Base-by-base conservation (phyloP, 306 rosid species). In the Canavalia gladiata region DNA sequence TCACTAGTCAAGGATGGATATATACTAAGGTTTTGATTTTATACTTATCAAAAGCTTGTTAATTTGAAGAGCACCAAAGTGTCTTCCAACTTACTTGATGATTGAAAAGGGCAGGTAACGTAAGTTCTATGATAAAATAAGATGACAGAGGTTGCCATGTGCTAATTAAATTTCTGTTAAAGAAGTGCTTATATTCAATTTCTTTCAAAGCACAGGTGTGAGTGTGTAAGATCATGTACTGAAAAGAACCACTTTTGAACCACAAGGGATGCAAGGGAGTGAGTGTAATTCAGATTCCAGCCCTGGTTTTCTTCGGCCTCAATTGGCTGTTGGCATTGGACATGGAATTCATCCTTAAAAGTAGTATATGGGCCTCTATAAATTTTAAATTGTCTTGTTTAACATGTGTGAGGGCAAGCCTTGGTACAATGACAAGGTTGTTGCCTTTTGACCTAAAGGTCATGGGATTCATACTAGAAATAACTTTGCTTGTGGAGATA, bases 291-390 rank as follows among this genome's bases (percentile, higher is more conserved):
- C 69, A 25, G 35, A 72, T 39, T n/a, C 29, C 70, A 34, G 72
- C 83, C 37, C 55, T 34, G 63, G 75, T 72, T 83, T 31, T 18
- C 41, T 79, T 45, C 68, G 28, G 29, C 39, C 58, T 35, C 54
- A 51, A 29, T 42, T 52, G 28, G 8, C 10, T 8, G 10, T 41
- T 41, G 45, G 45, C 1, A 67, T 67, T 18, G 52, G 51, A 76
- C 62, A 35, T 76, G 45, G 68, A 68, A 12, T 69, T 58, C 42
- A 59, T 18, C 33, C 62, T 34, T 10, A 33, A 28, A 71, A 49
- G 58, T 51, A 69, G 77, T 33, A 69, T 58, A 42, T 0, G 56
- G 7, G 60, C n/a, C 47, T 54, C 42, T 54, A 18, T 66, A 54
- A 13, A 31, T 67, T 77, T 68, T 18, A 18, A 42, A 51, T 25